Percentiles rank a stretch among this genome's conserved stretches.
Conservation (phyloP, 106 monocot genomes). For the Dendrobium chrysotoxum region DNA sequence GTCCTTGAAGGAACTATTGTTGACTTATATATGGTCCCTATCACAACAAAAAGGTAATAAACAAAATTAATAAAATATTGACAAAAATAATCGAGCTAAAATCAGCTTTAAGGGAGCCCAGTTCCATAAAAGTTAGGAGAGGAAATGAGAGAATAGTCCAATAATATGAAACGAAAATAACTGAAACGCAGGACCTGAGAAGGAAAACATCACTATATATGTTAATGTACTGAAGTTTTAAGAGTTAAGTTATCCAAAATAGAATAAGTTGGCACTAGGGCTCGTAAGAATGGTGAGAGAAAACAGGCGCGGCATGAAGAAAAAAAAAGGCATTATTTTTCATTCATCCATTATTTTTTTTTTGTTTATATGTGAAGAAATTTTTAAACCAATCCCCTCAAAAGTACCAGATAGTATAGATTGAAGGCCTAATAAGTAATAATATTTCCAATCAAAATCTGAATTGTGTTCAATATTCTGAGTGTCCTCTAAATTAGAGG, state of each 20-base stretch:
- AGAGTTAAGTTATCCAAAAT: too few species aligned
- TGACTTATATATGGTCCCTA: conserved; percentile 87
- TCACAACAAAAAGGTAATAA: conserved; percentile 13
- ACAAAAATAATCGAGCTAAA: not conserved
- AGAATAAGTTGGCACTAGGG: not conserved
- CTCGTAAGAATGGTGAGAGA: not conserved
- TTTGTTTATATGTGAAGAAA: not conserved
- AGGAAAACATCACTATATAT: not conserved
- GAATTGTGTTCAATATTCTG: not conserved
- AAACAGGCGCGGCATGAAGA: not conserved
- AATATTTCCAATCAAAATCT: not conserved
- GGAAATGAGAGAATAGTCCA: not conserved
- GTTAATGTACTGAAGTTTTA: not conserved
- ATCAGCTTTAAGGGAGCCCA: not conserved
- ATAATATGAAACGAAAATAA: not conserved
- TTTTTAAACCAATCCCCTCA: not conserved
- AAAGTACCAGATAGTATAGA: not conserved
- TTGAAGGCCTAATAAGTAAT: not conserved
- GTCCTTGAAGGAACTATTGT: conserved; percentile 82
- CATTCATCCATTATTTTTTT: not conserved
- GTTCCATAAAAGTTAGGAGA: not conserved
- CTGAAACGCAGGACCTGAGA: not conserved
- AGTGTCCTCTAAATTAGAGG: not conserved
- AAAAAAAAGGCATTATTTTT: not conserved
- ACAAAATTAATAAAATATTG: not conserved